Evolutionary conservation across 2,329 filamentous ascomycete genomes (phyloP).

Genomic region (Coniochaeta sp.): DNA sequence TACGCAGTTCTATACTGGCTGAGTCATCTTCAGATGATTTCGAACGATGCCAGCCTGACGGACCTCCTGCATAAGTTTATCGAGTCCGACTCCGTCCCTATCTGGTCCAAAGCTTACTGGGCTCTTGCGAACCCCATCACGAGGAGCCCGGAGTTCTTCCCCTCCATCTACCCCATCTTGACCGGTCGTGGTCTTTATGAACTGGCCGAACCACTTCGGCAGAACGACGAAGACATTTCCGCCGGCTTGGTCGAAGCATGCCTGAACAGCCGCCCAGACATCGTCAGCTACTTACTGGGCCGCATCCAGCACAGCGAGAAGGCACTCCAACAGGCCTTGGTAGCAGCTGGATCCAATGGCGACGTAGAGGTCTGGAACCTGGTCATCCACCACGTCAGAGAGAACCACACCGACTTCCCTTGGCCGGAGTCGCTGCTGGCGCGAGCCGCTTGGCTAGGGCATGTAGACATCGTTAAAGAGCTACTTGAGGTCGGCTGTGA

Average conservation of each 20-base stretch:
- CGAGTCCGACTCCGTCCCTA: neutral
- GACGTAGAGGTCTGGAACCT: neutral
- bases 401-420: neutral
- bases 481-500: neutral
- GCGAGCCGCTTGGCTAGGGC: neutral
- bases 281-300: neutral
- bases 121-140: neutral
- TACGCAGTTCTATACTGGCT: constrained; percentile 1
- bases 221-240: neutral
- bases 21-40: neutral
- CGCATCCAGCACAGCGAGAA: neutral
- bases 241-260: neutral
- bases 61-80: neutral
- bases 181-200: neutral
- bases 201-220: neutral
- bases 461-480: neutral
- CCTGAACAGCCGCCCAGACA: neutral
- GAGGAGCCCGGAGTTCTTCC: neutral
- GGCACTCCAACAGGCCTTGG: neutral
- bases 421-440: neutral
- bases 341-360: neutral
- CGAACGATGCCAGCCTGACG: neutral
- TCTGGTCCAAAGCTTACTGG: constrained; percentile 1
- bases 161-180: neutral
- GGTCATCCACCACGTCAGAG: neutral